Evolutionary conservation across 2,329 filamentous ascomycete species (phyloP), one percentile per base, ranked within the genome.

Genomic region (Trichoderma brevicompactum): DNA sequence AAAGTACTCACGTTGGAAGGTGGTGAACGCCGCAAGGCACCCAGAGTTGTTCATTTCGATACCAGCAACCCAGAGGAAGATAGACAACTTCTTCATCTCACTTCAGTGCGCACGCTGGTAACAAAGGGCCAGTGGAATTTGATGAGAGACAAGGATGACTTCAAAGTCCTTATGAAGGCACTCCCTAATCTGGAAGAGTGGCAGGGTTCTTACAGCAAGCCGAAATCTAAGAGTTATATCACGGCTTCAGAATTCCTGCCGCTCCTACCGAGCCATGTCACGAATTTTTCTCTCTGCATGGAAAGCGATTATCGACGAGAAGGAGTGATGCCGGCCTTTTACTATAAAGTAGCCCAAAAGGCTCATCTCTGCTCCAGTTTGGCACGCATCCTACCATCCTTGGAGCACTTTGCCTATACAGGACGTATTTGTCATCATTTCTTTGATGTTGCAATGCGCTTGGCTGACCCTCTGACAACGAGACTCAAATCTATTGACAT

Each of bases 91-190:
- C 80, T 83, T 8, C 70, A 76, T 19, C 78, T 90, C 3, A 74
- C 79, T 3, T 84, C 85, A 2, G 83, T 92, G 38, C 83, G 83
- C 61, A 91, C 89, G 0, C 81, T 92, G 19, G 85, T 92, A 49
- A 89, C 89, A 75, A 88, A 89, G 70, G 90, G 90, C 7, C 89
- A 92, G 69, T 93, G 90, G 90, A 92, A 92, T 72, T 81, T 92
- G 34, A 89, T 92, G 75, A 82, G 90, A 53, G 80, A 83, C 15
- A 79, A 85, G 49, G 78, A 80, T 17, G 89, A 92, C 74, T 92
- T 90, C 76, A 77, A 81, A 64, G 82, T 81, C 59, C 82, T 93
- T 56, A 80, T 86, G 19, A 75, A 78, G 12, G 89, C 89, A 5
- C 74, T 92, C 49, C 90, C 90, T 1, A 87, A 85, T 67, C 77